phyloP scores from a whole-genome alignment of 2,329 filamentous ascomycete genomes.

The Paecilomyces variotii region DNA sequence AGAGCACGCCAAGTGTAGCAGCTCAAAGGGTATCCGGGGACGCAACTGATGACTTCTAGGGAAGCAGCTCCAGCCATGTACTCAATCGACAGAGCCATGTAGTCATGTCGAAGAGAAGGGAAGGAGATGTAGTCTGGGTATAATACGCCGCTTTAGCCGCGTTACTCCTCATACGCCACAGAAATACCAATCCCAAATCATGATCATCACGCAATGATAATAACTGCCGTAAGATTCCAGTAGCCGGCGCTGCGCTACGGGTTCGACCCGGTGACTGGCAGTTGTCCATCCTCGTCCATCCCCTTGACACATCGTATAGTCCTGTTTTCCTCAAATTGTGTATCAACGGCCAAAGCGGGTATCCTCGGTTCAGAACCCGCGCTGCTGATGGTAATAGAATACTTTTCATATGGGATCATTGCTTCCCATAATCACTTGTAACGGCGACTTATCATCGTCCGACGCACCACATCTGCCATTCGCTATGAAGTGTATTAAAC shows the following conservation, averaged over 20 bases:
- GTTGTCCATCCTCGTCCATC: too few relatives aligned
- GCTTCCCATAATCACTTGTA: neutral
- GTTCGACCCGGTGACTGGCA: too few relatives aligned
- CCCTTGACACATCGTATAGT: too few relatives aligned
- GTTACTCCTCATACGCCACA: neutral
- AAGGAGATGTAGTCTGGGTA: neutral
- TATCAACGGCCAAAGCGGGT: too few relatives aligned
- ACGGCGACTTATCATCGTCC: neutral
- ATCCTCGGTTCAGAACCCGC: too few relatives aligned
- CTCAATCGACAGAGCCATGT: neutral
- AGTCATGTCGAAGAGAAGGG: neutral
- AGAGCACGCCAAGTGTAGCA: neutral
- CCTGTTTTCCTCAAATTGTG: too few relatives aligned
- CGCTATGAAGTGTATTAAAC: neutral
- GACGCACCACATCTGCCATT: neutral
- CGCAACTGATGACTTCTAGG: neutral
- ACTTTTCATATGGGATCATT: neutral
- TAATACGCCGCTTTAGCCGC: neutral
- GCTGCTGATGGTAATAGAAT: neutral
- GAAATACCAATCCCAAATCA: neutral
- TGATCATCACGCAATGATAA: neutral
- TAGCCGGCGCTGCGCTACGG: too few relatives aligned
- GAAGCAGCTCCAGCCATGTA: neutral
- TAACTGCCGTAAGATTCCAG: too few relatives aligned
- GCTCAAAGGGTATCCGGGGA: neutral